Evolutionary conservation across 2,329 filamentous ascomycete species (phyloP).

Genomic region (Teratosphaeria gauchensis): DNA sequence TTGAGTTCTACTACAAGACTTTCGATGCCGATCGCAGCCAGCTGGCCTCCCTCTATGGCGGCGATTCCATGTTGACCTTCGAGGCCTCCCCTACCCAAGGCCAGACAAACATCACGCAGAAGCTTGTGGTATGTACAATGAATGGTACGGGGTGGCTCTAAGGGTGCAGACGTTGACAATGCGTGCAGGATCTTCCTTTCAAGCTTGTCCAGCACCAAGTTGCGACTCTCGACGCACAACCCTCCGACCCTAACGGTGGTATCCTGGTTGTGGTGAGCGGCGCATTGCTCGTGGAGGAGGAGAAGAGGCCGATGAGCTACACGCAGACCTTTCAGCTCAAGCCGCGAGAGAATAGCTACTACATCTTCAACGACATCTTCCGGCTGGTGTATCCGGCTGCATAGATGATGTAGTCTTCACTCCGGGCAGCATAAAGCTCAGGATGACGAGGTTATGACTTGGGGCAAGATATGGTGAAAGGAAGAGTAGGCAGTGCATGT

Average conservation of each 20-base stretch:
- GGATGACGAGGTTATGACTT: background rate
- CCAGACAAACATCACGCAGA: constrained; percentile 58
- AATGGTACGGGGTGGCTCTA: background rate
- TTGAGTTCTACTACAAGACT: constrained; percentile 79
- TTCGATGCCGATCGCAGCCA: constrained; percentile 64
- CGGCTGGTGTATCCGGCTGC: constrained; percentile 61
- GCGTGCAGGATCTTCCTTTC: constrained; percentile 62
- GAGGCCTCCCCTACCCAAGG: constrained; percentile 63
- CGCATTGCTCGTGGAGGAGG: constrained; percentile 75
- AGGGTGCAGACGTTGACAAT: background rate
- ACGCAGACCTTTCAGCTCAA: constrained; percentile 80
- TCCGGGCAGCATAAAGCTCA: background rate
- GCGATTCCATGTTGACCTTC: constrained; percentile 87
- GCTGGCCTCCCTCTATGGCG: constrained; percentile 68
- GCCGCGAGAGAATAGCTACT: constrained; percentile 62
- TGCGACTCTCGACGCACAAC: constrained; percentile 73
- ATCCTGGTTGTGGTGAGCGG: constrained; percentile 87
- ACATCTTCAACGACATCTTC: constrained; percentile 91
- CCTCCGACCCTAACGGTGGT: constrained; percentile 54
- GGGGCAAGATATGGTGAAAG: background rate
- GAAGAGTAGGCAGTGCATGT: background rate
- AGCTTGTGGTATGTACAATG: constrained; percentile 58
- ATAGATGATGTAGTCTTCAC: constrained; percentile 3
- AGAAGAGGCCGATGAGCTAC: constrained; percentile 81
- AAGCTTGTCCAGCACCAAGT: constrained; percentile 70